Conservation (phyloP, 306 rosid genomes). For the Vachellia collinsii region DNA sequence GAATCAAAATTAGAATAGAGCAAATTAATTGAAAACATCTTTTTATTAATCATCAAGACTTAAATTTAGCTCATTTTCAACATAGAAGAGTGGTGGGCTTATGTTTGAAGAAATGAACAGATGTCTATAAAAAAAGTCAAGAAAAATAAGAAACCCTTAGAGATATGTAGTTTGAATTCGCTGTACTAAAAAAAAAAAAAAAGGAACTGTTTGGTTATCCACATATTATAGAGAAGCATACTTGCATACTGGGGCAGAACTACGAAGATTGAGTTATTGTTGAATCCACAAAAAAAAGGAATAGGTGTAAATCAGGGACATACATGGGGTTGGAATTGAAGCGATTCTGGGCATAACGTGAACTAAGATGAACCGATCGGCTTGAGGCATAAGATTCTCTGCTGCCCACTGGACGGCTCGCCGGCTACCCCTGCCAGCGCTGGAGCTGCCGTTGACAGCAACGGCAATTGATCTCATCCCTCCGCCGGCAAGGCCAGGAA, state of each 20-base stretch:
- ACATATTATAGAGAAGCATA: not conserved
- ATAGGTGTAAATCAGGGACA: not conserved
- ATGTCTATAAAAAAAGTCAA: not conserved
- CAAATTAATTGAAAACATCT: not conserved
- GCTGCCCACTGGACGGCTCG: slow-evolving; percentile 86
- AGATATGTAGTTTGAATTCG: not conserved
- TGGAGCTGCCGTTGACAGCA: slow-evolving; percentile 63
- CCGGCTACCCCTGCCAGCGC: slow-evolving; percentile 64
- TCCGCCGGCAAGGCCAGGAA: not conserved
- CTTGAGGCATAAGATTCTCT: slow-evolving; percentile 65
- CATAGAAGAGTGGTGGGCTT: not conserved
- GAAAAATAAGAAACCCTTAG: not conserved
- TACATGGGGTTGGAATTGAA: slow-evolving; percentile 77
- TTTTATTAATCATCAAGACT: not conserved
- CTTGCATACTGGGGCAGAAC: not conserved
- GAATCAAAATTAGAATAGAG: not conserved
- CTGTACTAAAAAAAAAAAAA: not conserved
- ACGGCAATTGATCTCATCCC: slow-evolving; percentile 69
- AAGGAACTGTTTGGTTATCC: not conserved
- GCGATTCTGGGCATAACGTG: slow-evolving; percentile 83
- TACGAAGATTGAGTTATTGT: not conserved
- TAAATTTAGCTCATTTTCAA: not conserved
- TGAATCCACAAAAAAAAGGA: slow-evolving; percentile 27
- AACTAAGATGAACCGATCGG: slow-evolving; percentile 78
- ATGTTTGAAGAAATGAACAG: not conserved